Evolutionary conservation across 257 asterid species (phyloP), one percentile per base, ranked within the genome.

Genomic region (Sherardia arvensis): DNA sequence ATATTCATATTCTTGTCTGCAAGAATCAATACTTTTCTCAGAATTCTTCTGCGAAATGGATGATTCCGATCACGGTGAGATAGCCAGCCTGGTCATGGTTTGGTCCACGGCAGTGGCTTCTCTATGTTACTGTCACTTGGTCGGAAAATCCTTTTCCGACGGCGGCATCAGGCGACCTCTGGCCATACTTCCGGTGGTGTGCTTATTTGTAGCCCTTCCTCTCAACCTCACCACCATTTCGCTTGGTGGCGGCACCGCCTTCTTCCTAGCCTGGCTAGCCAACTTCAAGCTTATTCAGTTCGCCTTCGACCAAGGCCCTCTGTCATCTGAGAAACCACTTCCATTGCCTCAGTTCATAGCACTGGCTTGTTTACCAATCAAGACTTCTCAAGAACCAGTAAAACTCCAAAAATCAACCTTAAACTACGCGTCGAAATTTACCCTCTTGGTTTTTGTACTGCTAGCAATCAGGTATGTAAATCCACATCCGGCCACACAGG

Each of bases 261-360:
- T 85, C 74, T 76, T 83, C 76, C 81, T 66, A 33, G 73, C 84
- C 2, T 85, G 88, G 88, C 83, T 85, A 17, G 84, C 85, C 7
- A 79, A n/a, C 66, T 83, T 83, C 77, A 85, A 83, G 28, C 71
- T 85, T 1, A 43, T 79, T 4, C 88, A 79, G 26, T 85, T 85
- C 20, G 79, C 87, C 68, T 73, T 76, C 61, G 59, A 66, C 17
- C 8, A 68, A 71, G 87, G 85, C 66, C 85, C 87, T 27, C 61
- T 83, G 7, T 65, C 73, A 6, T 72, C 81, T 5, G 29, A 15
- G 9, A 78, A 83, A 9, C 77, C 83, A 0, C 45, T 76, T 61
- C 74, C 83, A 1, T 38, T 83, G 22, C 40, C 76, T 28, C 64
- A 7, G 36, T 80, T 80, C 78, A 68, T 78, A 28, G 72, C 71